Conservation (phyloP, 495 filamentous ascomycete genomes). For the Cetradonia linearis region DNA sequence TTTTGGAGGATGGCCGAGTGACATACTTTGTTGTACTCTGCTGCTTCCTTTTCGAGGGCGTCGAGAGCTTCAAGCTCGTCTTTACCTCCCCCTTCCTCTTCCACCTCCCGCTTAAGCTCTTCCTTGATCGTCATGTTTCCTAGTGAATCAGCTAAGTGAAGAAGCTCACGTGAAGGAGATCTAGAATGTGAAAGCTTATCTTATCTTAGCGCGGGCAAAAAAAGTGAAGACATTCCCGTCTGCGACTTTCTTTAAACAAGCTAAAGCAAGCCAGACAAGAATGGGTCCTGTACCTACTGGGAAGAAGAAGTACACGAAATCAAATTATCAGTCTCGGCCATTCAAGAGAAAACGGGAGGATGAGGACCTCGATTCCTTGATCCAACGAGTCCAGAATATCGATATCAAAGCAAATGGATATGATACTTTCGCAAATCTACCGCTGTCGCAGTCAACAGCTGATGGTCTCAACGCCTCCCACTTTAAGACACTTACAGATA, state of each 20-base stretch:
- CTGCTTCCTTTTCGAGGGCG: conserved; percentile 73
- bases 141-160: not conserved
- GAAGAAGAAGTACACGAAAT: conserved; percentile 6
- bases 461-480: conserved; percentile 75
- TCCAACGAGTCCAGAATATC: conserved; percentile 41
- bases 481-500: conserved; percentile 82
- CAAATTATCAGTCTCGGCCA: conserved; percentile 24
- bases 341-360: conserved; percentile 56
- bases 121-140: conserved; percentile 20
- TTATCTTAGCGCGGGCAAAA: conserved; percentile 21
- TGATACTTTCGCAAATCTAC: conserved; percentile 66
- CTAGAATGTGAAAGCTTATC: conserved; percentile 8
- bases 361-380: conserved; percentile 37
- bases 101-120: conserved; percentile 19
- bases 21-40: conserved; percentile 77
- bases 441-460: conserved; percentile 74
- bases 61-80: conserved; percentile 76
- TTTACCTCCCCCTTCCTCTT: conserved; percentile 25
- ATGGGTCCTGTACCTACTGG: conserved; percentile 16
- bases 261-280: not conserved
- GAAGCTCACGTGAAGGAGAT: not conserved
- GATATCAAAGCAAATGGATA: conserved; percentile 44
- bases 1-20: not conserved
- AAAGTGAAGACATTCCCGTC: conserved; percentile 9
- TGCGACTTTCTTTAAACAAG: no score